Base-by-base conservation (phyloP, 768 basidiomycete species). In the Phlegmacium glaucopus region DNA sequence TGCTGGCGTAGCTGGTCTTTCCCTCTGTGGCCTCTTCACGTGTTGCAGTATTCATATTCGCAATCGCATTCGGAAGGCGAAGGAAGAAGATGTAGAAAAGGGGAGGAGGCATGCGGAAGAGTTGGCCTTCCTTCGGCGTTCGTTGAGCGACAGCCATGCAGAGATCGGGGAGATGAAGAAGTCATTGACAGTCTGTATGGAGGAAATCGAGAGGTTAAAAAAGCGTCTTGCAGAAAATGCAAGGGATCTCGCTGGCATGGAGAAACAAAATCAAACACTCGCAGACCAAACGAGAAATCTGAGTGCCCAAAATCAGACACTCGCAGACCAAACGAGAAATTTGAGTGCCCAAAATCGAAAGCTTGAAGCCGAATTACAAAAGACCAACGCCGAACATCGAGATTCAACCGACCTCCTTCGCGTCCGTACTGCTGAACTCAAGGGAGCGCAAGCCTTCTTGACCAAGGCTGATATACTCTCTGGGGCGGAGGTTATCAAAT, bases 361-460 rank as follows among this genome's bases (percentile, higher is more conserved):
- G 45, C 48, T 62, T 22, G 53, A 55, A 37, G 51, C 17, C 12
- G 58, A 58, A 16, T 29, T 59, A 36, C 48, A 58, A 35, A 48
- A 44, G 38, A 44, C 47, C 30, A 58, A 48, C 39, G 41, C 47
- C 34, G 50, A 67, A 56, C 16, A 60, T 15, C 49, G 58, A 18
- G 56, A 66, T 39, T 45, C 57, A 10, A 48, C 44, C 8, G 58
- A 67, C 22, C 49, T 77, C 17, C 57, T 79, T 22, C 62, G 70
- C 6, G 58, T 67, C 34, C 69, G 77, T 29, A 72, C 72, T 4
- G 58, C 66, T 3, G 79, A 81, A 54, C 67, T 82, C 39, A 73
- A 73, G 42, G 74, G 72, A 8, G 76, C 77, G 2, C 72, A 76
- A 52, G 65, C 65, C 16, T 80, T 74, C 65, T 62, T 80, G 49